A percentile compares a stretch with the other conserved stretches of the same genome.
phyloP scores from a whole-genome alignment of 202 grass and related monocot species.

The Sporobolus alterniflorus region DNA sequence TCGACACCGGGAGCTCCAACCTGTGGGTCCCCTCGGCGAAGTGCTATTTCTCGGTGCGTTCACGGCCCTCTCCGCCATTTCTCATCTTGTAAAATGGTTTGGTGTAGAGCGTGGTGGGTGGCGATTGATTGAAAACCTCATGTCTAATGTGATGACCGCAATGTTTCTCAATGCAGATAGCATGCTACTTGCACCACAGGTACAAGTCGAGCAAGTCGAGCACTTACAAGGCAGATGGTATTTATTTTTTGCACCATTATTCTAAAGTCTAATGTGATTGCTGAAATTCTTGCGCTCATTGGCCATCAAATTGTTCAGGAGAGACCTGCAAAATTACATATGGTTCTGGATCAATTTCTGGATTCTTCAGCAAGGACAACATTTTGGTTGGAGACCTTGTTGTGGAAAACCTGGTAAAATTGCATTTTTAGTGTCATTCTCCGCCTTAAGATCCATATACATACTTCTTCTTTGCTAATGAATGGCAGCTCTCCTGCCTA shows the following conservation, averaged over 20 bases:
- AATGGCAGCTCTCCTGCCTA: too few relatives aligned
- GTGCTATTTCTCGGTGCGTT: constrained; percentile 85
- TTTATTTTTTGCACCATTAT: neutral
- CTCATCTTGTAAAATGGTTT: too few relatives aligned
- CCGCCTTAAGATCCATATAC: too few relatives aligned
- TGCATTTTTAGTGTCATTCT: too few relatives aligned
- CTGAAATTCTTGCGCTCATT: neutral
- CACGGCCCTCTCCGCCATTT: neutral
- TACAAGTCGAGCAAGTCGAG: constrained; percentile 73
- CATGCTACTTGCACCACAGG: constrained; percentile 81
- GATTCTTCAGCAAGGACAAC: constrained; percentile 92
- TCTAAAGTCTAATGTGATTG: neutral
- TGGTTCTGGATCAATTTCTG: constrained; percentile 83
- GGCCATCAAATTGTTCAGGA: constrained; percentile 48
- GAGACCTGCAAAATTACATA: constrained; percentile 82
- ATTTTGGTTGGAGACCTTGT: constrained; percentile 78
- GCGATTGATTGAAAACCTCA: neutral
- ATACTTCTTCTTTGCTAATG: neutral
- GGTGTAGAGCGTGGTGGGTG: neutral
- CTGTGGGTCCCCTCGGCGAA: constrained; percentile 81
- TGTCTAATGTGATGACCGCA: neutral
- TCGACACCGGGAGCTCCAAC: constrained; percentile 86
- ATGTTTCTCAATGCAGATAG: constrained; percentile 57
- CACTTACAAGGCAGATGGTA: constrained; percentile 79
- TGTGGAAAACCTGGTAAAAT: constrained; percentile 65